Evolutionary conservation across 371 early-diverging fungal species (phyloP).

Genomic region (Mortierella sp.): DNA sequence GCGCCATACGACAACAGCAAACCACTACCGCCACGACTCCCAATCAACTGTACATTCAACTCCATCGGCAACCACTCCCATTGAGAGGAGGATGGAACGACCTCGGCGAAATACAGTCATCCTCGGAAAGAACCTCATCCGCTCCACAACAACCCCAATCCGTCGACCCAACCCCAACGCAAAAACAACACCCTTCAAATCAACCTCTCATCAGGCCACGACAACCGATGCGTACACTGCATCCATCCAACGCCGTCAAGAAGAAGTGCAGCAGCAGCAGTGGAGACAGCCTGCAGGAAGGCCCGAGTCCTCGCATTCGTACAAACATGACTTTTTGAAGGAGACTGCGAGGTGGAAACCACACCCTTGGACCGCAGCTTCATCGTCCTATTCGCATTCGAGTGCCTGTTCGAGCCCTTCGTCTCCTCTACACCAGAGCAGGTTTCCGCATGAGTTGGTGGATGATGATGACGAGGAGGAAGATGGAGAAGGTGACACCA

Average conservation of each 20-base stretch:
- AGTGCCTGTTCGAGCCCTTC: constrained; percentile 17
- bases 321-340: constrained; percentile 44
- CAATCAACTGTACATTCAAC: not conserved
- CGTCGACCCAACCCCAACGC: not conserved
- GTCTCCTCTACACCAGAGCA: constrained; percentile 7
- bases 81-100: not conserved
- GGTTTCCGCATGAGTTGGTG: constrained; percentile 25
- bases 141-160: not conserved
- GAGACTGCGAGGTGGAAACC: constrained; percentile 21
- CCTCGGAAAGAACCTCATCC: not conserved
- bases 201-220: not conserved
- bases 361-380: constrained; percentile 10
- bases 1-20: not conserved
- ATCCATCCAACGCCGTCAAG: not conserved
- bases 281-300: constrained; percentile 11
- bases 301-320: constrained; percentile 29
- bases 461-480: not conserved
- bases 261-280: not conserved
- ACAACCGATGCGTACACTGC: not conserved
- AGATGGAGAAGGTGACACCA: not conserved
- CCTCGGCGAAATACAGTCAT: constrained; percentile 20
- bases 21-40: not conserved
- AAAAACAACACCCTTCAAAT: not conserved
- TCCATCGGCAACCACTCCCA: not conserved
- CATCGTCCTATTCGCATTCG: not conserved